phyloP scores from a whole-genome alignment of 2,329 filamentous ascomycete genomes.

The Phyllosticta citribraziliensis region DNA sequence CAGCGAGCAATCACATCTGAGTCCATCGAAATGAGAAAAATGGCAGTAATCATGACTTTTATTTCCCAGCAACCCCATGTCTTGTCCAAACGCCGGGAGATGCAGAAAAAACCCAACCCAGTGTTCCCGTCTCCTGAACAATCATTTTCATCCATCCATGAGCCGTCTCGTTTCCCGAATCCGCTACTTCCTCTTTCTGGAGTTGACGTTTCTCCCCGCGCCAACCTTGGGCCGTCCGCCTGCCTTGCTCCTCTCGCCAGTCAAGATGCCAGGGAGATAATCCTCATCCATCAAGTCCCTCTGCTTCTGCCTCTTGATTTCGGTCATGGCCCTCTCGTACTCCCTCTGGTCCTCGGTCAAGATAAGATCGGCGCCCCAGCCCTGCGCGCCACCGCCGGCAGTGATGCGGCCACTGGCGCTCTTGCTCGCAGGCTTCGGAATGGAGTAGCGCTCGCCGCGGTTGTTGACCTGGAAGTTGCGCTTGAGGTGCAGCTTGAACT shows the following conservation, averaged over 20 bases:
- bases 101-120: background rate
- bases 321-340: slow-evolving; percentile 55
- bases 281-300: slow-evolving; percentile 92
- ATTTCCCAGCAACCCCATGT: background rate
- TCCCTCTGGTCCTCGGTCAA: slow-evolving; percentile 95
- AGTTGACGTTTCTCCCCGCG: slow-evolving; percentile 78
- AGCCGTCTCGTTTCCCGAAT: background rate
- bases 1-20: no score
- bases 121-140: background rate
- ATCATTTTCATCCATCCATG: background rate
- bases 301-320: slow-evolving; percentile 57
- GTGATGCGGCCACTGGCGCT: slow-evolving; percentile 65
- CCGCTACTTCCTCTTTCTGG: slow-evolving; percentile 47
- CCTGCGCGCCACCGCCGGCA: slow-evolving; percentile 62
- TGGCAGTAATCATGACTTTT: background rate
- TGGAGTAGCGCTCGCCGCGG: slow-evolving; percentile 80
- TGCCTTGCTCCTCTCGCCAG: slow-evolving; percentile 58
- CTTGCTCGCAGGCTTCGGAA: slow-evolving; percentile 82
- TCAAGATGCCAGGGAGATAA: slow-evolving; percentile 76
- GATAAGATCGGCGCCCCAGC: slow-evolving; percentile 78
- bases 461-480: slow-evolving; percentile 96
- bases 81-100: background rate
- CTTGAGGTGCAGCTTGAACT: slow-evolving; percentile 80
- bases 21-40: background rate
- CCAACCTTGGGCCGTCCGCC: slow-evolving; percentile 69